phyloP scores from a whole-genome alignment of 169 alveolate species.

The Plasmodium reichenowi region DNA sequence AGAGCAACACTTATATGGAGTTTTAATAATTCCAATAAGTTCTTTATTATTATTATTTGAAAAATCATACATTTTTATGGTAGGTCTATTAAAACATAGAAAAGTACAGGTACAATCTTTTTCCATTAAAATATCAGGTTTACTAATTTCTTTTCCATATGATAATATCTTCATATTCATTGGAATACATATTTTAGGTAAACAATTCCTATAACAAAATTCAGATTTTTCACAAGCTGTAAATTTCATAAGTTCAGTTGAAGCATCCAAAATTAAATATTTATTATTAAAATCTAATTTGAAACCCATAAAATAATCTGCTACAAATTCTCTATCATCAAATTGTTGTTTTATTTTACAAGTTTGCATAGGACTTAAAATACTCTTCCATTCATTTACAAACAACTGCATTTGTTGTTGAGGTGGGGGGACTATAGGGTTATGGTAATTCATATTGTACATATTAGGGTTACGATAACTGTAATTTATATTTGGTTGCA shows the following conservation, averaged over 20 bases:
- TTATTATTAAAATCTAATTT: constrained; percentile 54
- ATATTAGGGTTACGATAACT: constrained; percentile 43
- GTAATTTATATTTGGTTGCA: constrained; percentile 29
- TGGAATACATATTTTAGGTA: constrained; percentile 70
- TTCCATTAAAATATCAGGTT: constrained; percentile 58
- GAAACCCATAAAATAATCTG: constrained; percentile 42
- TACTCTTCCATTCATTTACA: constrained; percentile 54
- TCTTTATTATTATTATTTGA: constrained; percentile 70
- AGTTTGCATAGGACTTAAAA: constrained; percentile 43
- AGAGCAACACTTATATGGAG: constrained; percentile 69
- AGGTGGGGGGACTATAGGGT: constrained; percentile 50
- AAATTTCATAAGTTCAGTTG: constrained; percentile 38
- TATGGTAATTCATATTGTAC: constrained; percentile 23
- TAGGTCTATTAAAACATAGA: constrained; percentile 58
- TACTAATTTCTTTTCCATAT: constrained; percentile 50
- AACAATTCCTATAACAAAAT: constrained; percentile 47
- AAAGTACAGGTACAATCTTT: constrained; percentile 65
- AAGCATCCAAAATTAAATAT: constrained; percentile 43
- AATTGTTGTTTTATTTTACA: constrained; percentile 66
- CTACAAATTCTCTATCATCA: constrained; percentile 69
- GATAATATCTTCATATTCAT: constrained; percentile 55
- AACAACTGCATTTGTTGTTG: constrained; percentile 73
- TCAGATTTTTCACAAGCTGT: constrained; percentile 53
- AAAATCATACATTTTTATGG: constrained; percentile 67
- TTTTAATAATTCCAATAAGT: constrained; percentile 47